These are phyloP conservation scores for Vigna trinervia DNA, from an alignment of 306 rosid species.

Conservation along the genomic window DNA sequence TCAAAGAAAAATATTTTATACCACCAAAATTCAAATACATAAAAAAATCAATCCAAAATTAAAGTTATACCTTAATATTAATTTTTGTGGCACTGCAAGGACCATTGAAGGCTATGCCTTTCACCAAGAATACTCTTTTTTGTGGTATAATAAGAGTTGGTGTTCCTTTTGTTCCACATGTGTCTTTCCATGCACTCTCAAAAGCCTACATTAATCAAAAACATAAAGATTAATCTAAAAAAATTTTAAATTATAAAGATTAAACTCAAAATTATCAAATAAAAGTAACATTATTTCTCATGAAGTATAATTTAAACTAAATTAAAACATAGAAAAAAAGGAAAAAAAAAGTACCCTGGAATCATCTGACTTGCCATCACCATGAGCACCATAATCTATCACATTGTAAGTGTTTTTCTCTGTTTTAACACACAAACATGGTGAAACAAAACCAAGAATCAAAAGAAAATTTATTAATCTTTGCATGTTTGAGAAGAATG, in stretches of 20 bases:
- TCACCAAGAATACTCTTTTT: background rate
- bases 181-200: slow-evolving; percentile 30
- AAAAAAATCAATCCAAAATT: no score
- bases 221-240: background rate
- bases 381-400: slow-evolving; percentile 41
- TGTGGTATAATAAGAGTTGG: slow-evolving; percentile 40
- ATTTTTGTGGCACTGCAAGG: slow-evolving; percentile 20
- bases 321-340: no score
- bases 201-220: slow-evolving; percentile 39
- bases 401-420: background rate
- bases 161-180: slow-evolving; percentile 27
- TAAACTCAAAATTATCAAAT: background rate
- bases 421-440: slow-evolving; percentile 6
- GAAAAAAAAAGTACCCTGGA: slow-evolving; percentile 10
- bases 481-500: slow-evolving; percentile 19
- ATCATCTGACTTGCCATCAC: slow-evolving; percentile 38
- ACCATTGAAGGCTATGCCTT: background rate
- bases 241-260: no score
- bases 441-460: slow-evolving; percentile 36
- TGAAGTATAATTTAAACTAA: no score
- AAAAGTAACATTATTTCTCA: no score
- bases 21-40: no score
- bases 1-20: no score
- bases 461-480: slow-evolving; percentile 9
- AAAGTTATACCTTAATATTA: background rate